Percentiles rank a stretch among this genome's conserved stretches.
These are phyloP conservation scores for Picea sitchensis DNA, from an alignment of 75 land plant species.

Conservation along the genomic window DNA sequence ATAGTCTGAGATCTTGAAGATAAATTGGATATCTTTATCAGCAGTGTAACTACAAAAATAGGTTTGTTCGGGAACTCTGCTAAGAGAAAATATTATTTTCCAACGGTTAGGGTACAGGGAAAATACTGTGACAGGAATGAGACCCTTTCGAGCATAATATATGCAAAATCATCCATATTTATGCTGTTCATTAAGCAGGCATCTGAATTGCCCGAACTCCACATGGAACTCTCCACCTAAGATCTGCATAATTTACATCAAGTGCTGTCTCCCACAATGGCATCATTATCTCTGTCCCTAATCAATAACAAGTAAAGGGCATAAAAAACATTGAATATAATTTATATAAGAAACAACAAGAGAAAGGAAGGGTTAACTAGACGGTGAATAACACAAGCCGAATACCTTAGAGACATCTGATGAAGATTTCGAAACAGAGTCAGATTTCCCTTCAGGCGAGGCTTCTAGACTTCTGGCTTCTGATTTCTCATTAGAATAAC, in stretches of 20 bases:
- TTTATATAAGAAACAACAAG: neutral
- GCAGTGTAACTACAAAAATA: no score
- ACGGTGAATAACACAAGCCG: neutral
- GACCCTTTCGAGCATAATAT: neutral
- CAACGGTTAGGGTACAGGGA: neutral
- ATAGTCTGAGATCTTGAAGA: no score
- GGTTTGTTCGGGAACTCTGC: no score
- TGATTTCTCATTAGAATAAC: constrained; percentile 64
- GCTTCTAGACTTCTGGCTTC: constrained; percentile 45
- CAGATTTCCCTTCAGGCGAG: constrained; percentile 6
- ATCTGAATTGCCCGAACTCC: neutral
- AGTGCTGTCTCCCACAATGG: neutral
- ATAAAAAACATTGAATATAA: neutral
- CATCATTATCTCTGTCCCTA: neutral
- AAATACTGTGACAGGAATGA: neutral
- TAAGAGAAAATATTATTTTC: neutral
- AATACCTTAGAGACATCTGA: constrained; percentile 8
- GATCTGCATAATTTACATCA: neutral
- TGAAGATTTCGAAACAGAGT: neutral
- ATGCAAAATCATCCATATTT: neutral
- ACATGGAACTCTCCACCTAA: neutral
- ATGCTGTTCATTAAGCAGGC: neutral
- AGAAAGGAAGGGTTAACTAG: neutral
- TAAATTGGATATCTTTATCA: no score
- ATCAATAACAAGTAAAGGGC: neutral